phyloP scores from a whole-genome alignment of 306 rosid genomes.

The Luffa acutangula region DNA sequence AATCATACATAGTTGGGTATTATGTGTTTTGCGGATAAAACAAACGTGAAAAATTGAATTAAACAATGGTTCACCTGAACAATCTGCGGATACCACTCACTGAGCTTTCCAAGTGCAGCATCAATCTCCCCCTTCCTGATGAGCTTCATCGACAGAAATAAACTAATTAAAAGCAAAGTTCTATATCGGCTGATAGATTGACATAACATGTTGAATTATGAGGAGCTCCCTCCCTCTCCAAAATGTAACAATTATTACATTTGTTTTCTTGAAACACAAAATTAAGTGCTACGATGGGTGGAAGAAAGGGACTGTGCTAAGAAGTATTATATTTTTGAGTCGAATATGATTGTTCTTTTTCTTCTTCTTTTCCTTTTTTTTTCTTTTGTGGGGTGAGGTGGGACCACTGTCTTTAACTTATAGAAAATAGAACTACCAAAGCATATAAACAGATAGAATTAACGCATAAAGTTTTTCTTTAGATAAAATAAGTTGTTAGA shows the following conservation, averaged over 20 bases:
- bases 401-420: neutral
- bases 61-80: slow-evolving; percentile 56
- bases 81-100: slow-evolving; percentile 92
- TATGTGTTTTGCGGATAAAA: neutral
- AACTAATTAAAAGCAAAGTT: slow-evolving; percentile 19
- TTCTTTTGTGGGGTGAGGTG: neutral
- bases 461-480: neutral
- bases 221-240: neutral
- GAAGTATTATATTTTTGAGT: neutral
- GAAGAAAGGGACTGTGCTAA: neutral
- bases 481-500: neutral
- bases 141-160: slow-evolving; percentile 45
- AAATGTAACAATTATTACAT: neutral
- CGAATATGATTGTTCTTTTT: neutral
- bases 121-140: slow-evolving; percentile 84
- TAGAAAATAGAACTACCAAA: neutral
- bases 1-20: neutral
- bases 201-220: neutral
- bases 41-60: neutral
- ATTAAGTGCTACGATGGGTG: neutral
- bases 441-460: neutral
- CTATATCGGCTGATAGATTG: neutral
- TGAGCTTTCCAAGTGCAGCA: slow-evolving; percentile 60
- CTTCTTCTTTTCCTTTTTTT: neutral
- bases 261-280: neutral